Percentiles rank a stretch among this genome's conserved stretches.
Evolutionary conservation across 2,329 filamentous ascomycete species (phyloP).

Genomic region (Scolecobasidium constrictum): DNA sequence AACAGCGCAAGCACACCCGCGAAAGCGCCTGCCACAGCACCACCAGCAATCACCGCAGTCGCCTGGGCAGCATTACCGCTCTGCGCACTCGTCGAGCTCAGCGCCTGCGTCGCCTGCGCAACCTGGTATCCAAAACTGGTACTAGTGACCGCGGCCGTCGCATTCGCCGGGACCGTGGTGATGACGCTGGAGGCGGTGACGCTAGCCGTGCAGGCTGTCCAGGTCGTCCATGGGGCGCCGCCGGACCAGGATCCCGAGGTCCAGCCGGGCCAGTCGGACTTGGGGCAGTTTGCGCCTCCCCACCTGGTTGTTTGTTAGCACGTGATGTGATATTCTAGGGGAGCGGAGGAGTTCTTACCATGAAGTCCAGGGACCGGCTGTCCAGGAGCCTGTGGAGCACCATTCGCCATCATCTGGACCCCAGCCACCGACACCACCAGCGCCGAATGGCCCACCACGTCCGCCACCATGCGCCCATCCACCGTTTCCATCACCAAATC

Average conservation of each 20-base stretch:
- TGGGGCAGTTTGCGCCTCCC: slow-evolving; percentile 5
- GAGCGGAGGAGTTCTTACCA: slow-evolving; percentile 7
- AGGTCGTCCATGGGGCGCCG: slow-evolving; percentile 10
- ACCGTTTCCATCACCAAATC: neutral
- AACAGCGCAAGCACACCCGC: no score
- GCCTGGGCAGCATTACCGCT: neutral
- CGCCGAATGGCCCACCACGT: neutral
- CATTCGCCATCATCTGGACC: slow-evolving; percentile 2
- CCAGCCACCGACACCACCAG: slow-evolving; percentile 9
- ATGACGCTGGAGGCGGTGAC: slow-evolving; percentile 9
- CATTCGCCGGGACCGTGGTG: slow-evolving; percentile 7
- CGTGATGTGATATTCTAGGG: neutral
- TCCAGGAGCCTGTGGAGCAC: slow-evolving; percentile 9
- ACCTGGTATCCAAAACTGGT: slow-evolving; percentile 11
- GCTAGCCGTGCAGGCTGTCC: slow-evolving; percentile 10
- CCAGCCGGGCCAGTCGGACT: slow-evolving; percentile 11
- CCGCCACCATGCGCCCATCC: slow-evolving; percentile 1
- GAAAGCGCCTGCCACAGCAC: slow-evolving; percentile 5
- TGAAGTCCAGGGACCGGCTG: slow-evolving; percentile 10
- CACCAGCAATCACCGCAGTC: slow-evolving; percentile 2
- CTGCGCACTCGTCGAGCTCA: neutral
- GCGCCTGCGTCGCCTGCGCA: slow-evolving; percentile 4
- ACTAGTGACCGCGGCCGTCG: neutral
- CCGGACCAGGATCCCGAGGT: slow-evolving; percentile 10
- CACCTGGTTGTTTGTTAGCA: neutral